Conservation (phyloP, 2,329 filamentous ascomycete species). For the Calonectria hawksworthii region DNA sequence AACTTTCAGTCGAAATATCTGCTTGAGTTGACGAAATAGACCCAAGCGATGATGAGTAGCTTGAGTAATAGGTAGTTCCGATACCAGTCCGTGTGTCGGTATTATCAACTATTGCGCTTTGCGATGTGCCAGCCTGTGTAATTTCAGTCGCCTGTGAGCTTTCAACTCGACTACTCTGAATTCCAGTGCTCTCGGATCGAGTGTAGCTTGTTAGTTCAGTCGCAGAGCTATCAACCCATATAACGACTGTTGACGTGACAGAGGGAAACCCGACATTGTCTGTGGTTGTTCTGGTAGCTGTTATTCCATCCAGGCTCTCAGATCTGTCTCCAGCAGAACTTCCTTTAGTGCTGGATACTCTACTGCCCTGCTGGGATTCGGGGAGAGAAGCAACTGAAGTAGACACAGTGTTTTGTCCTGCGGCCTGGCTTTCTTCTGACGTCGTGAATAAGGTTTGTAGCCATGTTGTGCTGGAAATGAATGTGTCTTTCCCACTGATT, state of each 20-base stretch:
- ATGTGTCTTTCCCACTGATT: not conserved
- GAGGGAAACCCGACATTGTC: not conserved
- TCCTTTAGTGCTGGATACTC: not conserved
- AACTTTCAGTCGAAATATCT: not conserved
- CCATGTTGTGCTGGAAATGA: not conserved
- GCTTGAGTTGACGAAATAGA: not conserved
- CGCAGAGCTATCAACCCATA: no score
- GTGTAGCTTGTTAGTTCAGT: not conserved
- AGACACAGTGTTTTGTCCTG: not conserved
- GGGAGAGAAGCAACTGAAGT: not conserved
- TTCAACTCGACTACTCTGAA: not conserved
- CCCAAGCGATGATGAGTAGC: not conserved
- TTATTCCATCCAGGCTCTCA: not conserved
- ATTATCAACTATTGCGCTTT: not conserved
- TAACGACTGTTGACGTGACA: not conserved
- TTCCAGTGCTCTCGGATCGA: not conserved
- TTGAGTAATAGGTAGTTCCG: not conserved
- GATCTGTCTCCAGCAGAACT: not conserved
- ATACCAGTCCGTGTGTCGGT: not conserved
- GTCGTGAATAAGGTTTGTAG: not conserved
- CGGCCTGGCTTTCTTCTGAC: not conserved
- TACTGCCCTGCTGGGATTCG: not conserved
- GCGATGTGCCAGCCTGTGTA: not conserved
- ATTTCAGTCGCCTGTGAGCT: not conserved
- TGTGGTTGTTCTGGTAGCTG: not conserved